A percentile compares a stretch with the other conserved stretches of the same genome.
phyloP scores from a whole-genome alignment of 345 rosid species.

The Abelmoschus esculentus region DNA sequence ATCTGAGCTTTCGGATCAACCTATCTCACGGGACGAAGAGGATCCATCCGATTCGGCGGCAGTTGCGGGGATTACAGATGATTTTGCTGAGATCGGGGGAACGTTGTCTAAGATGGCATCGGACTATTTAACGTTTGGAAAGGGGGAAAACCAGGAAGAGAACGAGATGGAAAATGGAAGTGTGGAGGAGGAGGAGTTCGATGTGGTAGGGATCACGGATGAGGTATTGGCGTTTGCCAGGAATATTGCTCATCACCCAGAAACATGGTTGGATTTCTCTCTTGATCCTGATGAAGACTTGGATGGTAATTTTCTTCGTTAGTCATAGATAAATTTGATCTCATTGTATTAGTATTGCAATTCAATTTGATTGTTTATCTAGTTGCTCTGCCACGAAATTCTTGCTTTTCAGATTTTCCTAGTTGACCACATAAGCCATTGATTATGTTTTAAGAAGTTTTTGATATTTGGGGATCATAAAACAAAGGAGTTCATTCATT shows the following conservation, averaged over 20 bases:
- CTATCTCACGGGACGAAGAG: constrained; percentile 21
- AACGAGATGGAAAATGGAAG: constrained; percentile 19
- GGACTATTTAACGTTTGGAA: constrained; percentile 36
- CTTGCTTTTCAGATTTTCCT: not conserved
- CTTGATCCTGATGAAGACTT: constrained; percentile 75
- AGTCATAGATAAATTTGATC: not conserved
- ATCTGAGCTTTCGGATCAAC: constrained; percentile 7
- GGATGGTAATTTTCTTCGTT: constrained; percentile 44
- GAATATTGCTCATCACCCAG: constrained; percentile 86
- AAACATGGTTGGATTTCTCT: constrained; percentile 95
- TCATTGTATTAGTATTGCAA: not conserved
- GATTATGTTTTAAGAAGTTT: not conserved
- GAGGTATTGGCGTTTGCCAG: constrained; percentile 83
- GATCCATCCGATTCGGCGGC: constrained; percentile 27
- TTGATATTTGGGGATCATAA: not conserved
- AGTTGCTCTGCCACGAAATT: not conserved
- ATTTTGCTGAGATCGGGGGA: constrained; percentile 43
- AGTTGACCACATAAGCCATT: not conserved
- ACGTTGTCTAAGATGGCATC: constrained; percentile 44
- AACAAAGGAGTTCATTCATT: not conserved
- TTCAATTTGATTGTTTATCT: not conserved
- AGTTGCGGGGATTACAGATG: constrained; percentile 25
- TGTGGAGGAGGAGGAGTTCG: constrained; percentile 26
- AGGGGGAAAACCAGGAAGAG: constrained; percentile 26
- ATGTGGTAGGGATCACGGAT: constrained; percentile 62